Base-by-base conservation (phyloP, 805 yeast species). In the Zygosaccharomyces siamensis region DNA sequence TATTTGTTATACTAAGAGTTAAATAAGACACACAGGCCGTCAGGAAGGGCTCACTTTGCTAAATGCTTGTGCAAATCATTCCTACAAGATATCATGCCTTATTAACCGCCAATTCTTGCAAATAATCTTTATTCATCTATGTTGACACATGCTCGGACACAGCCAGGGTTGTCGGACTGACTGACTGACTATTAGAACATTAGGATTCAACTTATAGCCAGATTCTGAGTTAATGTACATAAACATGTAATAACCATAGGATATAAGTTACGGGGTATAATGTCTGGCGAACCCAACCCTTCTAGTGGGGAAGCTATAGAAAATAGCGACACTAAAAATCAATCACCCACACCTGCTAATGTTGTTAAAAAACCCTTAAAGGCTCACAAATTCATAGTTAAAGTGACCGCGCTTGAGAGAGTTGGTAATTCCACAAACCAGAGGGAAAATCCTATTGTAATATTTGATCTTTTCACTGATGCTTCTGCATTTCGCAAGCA, bases 401-500 rank as follows among this genome's bases (percentile, higher is more conserved):
- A 74, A 45, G 82, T 92, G 3, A 76, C 77, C 2, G 85, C 78
- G 11, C 71, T 93, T 43, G 97, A 90, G 65, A 77, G 83, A 57
- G 77, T 76, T 48, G 83, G 81, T 0, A 68, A 69, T 4, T 43
- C 61, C 3, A 61, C 67, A 6, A 78, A 79, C 49, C 84, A 81
- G 62, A 77, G 76, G 44, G 89, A 84, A 49, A 88, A 89, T 58
- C 97, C 97, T 4, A 82, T 86, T 7, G 70, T 92, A 47, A 76
- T 82, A 53, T 83, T 92, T 55, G 89, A 86, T 58, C 79, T 81
- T 16, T 69, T 63, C 23, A 79, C 85, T 8, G 87, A 86, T 38
- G 69, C 90, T 30, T 90, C 95, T 12, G 79, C 83, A 35, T 93
- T 80, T 64, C 74, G 97, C 50, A 88, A 86, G 54, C 69, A 78